Evolutionary conservation across 805 yeast species (phyloP), one percentile per base, ranked within the genome.

Genomic region (Ogataea ramenticola): DNA sequence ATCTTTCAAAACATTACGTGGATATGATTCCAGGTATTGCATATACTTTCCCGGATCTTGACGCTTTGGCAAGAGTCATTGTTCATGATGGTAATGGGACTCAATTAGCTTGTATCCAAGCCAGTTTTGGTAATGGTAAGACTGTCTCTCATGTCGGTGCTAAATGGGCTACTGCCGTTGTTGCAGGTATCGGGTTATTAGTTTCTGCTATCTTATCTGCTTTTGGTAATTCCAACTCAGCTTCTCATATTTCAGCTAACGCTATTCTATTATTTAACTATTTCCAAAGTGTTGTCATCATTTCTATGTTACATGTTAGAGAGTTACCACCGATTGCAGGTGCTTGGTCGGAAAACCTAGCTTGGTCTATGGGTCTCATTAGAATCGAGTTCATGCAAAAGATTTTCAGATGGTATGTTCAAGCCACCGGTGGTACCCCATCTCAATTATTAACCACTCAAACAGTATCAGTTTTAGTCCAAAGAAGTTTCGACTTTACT

Each of bases 331-430:
- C 96, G 16, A 87, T 90, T 56, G 96, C 96, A 9, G 74, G 85
- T 12, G 80, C 96, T 10, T 90, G 97, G 97, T 71, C 89, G 7
- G 95, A 86, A 62, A 89, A 90, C 58, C 70, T 90, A 56, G 89
- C 88, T 26, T 90, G 97, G 97, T 86, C 96, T 1, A 86, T 90
- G 85, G 97, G 97, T 2, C 71, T 90, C 47, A 86, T 90, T 53
- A 71, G 82, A 59, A 75, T 85, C 35, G 55, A 58, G 2, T 90
- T 89, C 60, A 86, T 90, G 96, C 96, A 90, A 64, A 68, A 78
- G 47, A 81, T 86, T 49, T 82, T 86, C 62, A 70, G 91, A 54
- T 86, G 95, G 95, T 86, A 81, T 54, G 77, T 86, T 37, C 89
- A 86, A 60, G 66, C 93, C 26, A 89, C 97, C 1, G 97, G 97